A percentile compares a stretch with the other conserved stretches of the same genome.
phyloP scores from a whole-genome alignment of 2,329 filamentous ascomycete species.

The Sporothrix sp. region DNA sequence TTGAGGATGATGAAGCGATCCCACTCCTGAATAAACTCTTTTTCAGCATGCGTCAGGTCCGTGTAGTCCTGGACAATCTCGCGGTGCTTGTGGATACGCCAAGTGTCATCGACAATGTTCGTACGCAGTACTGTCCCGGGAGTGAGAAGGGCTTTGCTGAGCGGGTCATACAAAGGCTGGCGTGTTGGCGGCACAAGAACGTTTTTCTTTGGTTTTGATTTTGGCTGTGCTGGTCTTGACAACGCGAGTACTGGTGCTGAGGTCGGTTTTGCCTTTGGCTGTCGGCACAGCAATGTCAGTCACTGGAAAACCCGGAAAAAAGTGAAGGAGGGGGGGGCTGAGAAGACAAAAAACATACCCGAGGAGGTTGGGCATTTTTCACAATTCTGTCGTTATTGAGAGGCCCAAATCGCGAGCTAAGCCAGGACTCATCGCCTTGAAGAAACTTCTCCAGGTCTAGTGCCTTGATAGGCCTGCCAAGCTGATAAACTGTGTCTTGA shows the following conservation, averaged over 20 bases:
- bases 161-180: conserved; percentile 46
- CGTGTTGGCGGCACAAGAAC: conserved; percentile 39
- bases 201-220: conserved; percentile 12
- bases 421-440: conserved; percentile 38
- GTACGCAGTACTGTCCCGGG: conserved; percentile 39
- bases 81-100: conserved; percentile 50
- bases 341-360: conserved; percentile 7
- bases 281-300: no score
- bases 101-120: conserved; percentile 36
- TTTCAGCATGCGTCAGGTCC: conserved; percentile 44
- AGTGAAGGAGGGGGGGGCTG: background rate
- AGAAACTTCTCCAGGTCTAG: conserved; percentile 37
- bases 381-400: conserved; percentile 25
- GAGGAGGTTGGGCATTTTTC: conserved; percentile 1
- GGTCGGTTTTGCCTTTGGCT: background rate
- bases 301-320: no score
- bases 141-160: conserved; percentile 43
- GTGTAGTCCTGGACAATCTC: conserved; percentile 48
- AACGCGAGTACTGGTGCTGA: background rate
- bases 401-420: conserved; percentile 32
- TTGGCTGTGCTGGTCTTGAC: background rate
- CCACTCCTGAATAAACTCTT: conserved; percentile 51
- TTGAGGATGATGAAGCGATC: conserved; percentile 44
- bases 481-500: conserved; percentile 30
- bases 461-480: conserved; percentile 33